A percentile compares a stretch with the other conserved stretches of the same genome.
phyloP scores from a whole-genome alignment of 495 filamentous ascomycete species.

The Darksidea phi region DNA sequence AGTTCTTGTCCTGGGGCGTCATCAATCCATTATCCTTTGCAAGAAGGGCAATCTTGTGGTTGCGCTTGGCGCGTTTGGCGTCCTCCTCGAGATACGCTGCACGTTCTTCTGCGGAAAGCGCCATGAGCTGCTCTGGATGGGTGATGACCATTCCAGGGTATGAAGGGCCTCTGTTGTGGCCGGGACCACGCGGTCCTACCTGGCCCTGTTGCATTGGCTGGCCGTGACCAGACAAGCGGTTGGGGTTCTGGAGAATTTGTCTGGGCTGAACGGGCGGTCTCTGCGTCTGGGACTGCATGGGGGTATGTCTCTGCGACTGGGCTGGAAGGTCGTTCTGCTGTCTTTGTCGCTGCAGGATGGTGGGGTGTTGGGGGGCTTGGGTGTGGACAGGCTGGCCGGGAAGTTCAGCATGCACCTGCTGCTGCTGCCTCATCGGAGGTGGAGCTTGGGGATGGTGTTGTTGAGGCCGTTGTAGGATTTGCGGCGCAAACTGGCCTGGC shows the following conservation, averaged over 20 bases:
- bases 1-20: constrained; percentile 99
- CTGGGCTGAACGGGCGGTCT: constrained; percentile 46
- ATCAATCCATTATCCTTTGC: constrained; percentile 95
- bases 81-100: constrained; percentile 80
- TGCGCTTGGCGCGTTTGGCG: constrained; percentile 91
- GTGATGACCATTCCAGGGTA: constrained; percentile 55
- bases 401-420: constrained; percentile 31
- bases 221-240: constrained; percentile 44
- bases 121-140: constrained; percentile 69
- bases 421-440: constrained; percentile 16
- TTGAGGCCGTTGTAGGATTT: constrained; percentile 44
- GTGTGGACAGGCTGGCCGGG: constrained; percentile 45
- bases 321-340: constrained; percentile 36
- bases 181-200: constrained; percentile 36
- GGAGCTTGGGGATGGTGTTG: constrained; percentile 27
- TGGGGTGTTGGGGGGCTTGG: constrained; percentile 45
- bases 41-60: constrained; percentile 94
- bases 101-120: constrained; percentile 76
- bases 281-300: constrained; percentile 43
- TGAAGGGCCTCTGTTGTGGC: constrained; percentile 42
- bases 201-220: constrained; percentile 27
- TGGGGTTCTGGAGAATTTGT: constrained; percentile 53
- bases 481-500: constrained; percentile 28
- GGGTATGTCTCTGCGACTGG: constrained; percentile 33
- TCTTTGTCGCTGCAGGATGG: constrained; percentile 52